Base-by-base conservation (phyloP, 1,139 yeast species). In the Pichia kudriavzevii region DNA sequence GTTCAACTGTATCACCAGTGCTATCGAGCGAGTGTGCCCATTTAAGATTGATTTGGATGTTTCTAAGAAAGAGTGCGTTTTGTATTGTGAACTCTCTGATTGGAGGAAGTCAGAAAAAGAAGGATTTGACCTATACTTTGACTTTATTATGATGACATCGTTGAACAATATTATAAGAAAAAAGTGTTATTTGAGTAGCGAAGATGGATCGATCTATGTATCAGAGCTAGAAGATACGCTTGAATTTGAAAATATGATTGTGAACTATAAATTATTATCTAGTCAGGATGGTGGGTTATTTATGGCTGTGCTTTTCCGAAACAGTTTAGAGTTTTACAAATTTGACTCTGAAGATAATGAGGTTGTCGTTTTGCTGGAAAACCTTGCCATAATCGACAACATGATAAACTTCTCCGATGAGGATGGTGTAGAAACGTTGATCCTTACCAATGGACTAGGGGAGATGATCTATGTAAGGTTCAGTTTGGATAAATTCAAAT, bases 121-220 rank as follows among this genome's bases (percentile, higher is more conserved):
- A 7, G 22, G 20, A 7, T n/a, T 20, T 15, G 18, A 4, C 8
- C 13, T 29, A 2, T 28, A 30, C 15, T 30, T 45, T 8, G 37
- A 33, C 20, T 22, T 44, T 16, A 41, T 40, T 10, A 30, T 51
- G 7, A 35, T 38, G 2, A 44, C 53, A 4, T 36, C 41, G 2
- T 24, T 32, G 9, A 52, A 52, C 30, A 35, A 43, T 26, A 19
- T 52, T 5, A 9, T 47, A 5, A 6, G 50, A 5, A 49, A 45
- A 17, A 35, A 36, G 21, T 17, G 49, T 12, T 23, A 8, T 4
- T 41, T 36, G 25, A 22, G 37, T 24, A 10, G 31, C 2, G 11
- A 10, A 2, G 9, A 14, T 3, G 33, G 27, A 12, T 7, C 18
- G 12, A 28, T 45, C 18, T n/a, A 10, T 8, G 11, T 40, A 22